Evolutionary conservation across 306 rosid species (phyloP).

Genomic region (Prunus fruticosa): DNA sequence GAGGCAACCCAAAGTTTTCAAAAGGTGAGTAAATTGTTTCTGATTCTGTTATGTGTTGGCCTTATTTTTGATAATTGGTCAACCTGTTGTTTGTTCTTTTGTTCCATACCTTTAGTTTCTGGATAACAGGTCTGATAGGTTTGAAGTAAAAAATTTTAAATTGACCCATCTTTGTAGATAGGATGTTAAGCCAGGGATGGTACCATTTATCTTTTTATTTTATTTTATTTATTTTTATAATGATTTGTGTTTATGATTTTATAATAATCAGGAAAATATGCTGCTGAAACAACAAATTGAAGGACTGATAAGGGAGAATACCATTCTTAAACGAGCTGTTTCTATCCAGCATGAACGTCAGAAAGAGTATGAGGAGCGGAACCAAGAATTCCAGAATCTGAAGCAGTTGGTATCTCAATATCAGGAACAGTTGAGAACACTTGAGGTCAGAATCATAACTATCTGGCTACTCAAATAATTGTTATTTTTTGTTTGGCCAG

Average conservation of each 20-base stretch:
- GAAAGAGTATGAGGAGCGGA: conserved; percentile 58
- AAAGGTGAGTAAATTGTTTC: conserved; percentile 45
- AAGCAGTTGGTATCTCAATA: conserved; percentile 79
- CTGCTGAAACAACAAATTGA: conserved; percentile 79
- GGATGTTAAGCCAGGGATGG: no score
- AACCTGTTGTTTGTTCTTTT: neutral
- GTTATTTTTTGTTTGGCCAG: neutral
- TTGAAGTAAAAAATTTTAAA: neutral
- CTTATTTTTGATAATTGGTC: neutral
- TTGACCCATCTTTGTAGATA: neutral
- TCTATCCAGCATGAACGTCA: conserved; percentile 80
- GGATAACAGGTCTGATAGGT: neutral
- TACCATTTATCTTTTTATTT: no score
- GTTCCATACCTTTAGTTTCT: neutral
- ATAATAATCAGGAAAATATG: conserved; percentile 62
- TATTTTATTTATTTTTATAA: neutral
- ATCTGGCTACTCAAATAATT: neutral
- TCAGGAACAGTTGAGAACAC: conserved; percentile 78
- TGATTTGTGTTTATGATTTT: conserved; percentile 14
- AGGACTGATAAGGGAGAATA: conserved; percentile 63
- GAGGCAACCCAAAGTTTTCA: conserved; percentile 59
- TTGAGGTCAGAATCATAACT: conserved; percentile 60
- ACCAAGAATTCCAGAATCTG: conserved; percentile 67
- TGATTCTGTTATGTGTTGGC: neutral
- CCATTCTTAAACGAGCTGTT: conserved; percentile 79